phyloP scores from a whole-genome alignment of 2,329 filamentous ascomycete species.

The Fusarium clavum region DNA sequence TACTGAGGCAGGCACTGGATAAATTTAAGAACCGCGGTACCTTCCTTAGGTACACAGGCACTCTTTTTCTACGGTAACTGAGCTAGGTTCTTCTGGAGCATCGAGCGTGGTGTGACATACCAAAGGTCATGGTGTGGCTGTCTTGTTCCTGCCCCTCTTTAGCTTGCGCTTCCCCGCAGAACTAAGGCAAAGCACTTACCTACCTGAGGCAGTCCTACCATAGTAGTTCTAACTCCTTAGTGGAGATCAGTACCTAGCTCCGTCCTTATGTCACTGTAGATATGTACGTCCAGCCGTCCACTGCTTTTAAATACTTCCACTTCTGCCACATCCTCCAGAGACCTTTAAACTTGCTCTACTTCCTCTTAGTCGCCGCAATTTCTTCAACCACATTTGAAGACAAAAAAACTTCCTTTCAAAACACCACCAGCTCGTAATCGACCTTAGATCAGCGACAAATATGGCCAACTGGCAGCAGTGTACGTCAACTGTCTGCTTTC shows the following conservation, averaged over 20 bases:
- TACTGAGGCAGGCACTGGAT: neutral
- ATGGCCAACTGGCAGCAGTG: conserved; percentile 49
- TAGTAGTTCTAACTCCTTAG: neutral
- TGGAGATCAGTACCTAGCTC: neutral
- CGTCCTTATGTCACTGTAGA: conserved; percentile 6
- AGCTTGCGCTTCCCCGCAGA: conserved; percentile 40
- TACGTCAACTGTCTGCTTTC: conserved; percentile 31
- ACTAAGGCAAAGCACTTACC: conserved; percentile 3
- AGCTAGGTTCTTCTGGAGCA: conserved; percentile 1
- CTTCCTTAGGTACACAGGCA: neutral
- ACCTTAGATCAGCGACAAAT: conserved; percentile 13
- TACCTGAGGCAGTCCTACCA: neutral
- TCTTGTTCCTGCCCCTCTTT: conserved; percentile 22
- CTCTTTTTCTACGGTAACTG: conserved; percentile 1
- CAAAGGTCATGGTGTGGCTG: conserved; percentile 26
- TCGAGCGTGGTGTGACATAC: conserved; percentile 39
- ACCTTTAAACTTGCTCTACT: conserved; percentile 3
- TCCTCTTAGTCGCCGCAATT: conserved; percentile 9
- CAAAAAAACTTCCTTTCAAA: neutral
- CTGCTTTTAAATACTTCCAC: conserved; percentile 44
- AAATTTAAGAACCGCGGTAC: neutral
- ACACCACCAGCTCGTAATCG: conserved; percentile 2
- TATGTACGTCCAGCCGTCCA: neutral
- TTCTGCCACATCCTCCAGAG: conserved; percentile 1
- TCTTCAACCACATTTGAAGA: conserved; percentile 1